Evolutionary conservation across 129 eudicot species (phyloP).

Genomic region (Helianthus annuus): HanXRQr2.0-SUNRISE NC_035438.2:10705697-10706196

Average conservation of each 20-base stretch:
- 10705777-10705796: slow-evolving; percentile 64
- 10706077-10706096: slow-evolving; percentile 52
- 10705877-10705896: slow-evolving; percentile 3
- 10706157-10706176: slow-evolving; percentile 59
- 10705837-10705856: slow-evolving; percentile 65
- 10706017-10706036: slow-evolving; percentile 38
- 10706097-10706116: neutral
- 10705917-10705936: neutral
- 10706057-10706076: slow-evolving; percentile 49
- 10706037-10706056: slow-evolving; percentile 58
- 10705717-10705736: slow-evolving; percentile 49
- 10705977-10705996: slow-evolving; percentile 44
- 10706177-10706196: slow-evolving; percentile 45
- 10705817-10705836: slow-evolving; percentile 55
- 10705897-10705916: neutral
- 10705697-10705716: slow-evolving; percentile 52
- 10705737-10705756: slow-evolving; percentile 55
- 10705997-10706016: slow-evolving; percentile 50
- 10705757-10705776: slow-evolving; percentile 46
- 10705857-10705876: slow-evolving; percentile 59
- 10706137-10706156: slow-evolving; percentile 20
- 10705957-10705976: slow-evolving; percentile 58
- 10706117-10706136: neutral
- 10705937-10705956: neutral
- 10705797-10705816: slow-evolving; percentile 56